Evolutionary conservation across 768 basidiomycete species (phyloP).

Genomic region (Leccinum subgranulosum): DNA sequence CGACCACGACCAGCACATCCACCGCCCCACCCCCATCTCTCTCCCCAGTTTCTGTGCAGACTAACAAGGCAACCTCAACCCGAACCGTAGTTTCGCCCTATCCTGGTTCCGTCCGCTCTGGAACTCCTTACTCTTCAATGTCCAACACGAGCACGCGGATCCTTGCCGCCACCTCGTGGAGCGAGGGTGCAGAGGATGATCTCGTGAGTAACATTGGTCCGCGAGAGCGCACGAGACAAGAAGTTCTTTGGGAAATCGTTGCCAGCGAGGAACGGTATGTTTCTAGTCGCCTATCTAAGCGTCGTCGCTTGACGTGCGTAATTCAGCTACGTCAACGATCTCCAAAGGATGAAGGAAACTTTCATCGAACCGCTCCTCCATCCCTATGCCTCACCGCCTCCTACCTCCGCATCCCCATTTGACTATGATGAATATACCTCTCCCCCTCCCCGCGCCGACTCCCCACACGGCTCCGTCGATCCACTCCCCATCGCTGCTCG

Average conservation of each 20-base stretch:
- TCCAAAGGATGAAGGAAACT: slow-evolving; percentile 88
- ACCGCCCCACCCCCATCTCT: slow-evolving; percentile 56
- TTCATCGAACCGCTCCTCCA: slow-evolving; percentile 90
- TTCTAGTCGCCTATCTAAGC: slow-evolving; percentile 8
- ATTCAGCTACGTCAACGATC: slow-evolving; percentile 85
- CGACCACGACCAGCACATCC: slow-evolving; percentile 42
- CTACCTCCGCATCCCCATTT: slow-evolving; percentile 49
- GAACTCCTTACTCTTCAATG: slow-evolving; percentile 80
- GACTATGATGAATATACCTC: slow-evolving; percentile 64
- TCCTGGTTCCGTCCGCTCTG: slow-evolving; percentile 70
- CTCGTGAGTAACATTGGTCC: slow-evolving; percentile 91
- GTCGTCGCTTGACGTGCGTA: slow-evolving; percentile 10
- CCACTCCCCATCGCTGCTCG: slow-evolving; percentile 85
- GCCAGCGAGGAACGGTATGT: slow-evolving; percentile 89
- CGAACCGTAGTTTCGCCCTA: slow-evolving; percentile 65
- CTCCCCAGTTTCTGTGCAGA: slow-evolving; percentile 53
- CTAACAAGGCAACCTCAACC: slow-evolving; percentile 56
- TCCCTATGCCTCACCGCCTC: slow-evolving; percentile 52
- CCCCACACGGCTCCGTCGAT: slow-evolving; percentile 68
- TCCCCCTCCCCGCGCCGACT: slow-evolving; percentile 51
- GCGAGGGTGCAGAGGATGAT: slow-evolving; percentile 91
- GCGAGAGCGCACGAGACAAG: slow-evolving; percentile 91
- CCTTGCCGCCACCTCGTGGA: slow-evolving; percentile 81
- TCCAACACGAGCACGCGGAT: slow-evolving; percentile 70
- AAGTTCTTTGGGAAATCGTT: slow-evolving; percentile 96